Evolutionary conservation across 495 filamentous ascomycete species (phyloP).

Genomic region (Penicillium desertorum): DNA sequence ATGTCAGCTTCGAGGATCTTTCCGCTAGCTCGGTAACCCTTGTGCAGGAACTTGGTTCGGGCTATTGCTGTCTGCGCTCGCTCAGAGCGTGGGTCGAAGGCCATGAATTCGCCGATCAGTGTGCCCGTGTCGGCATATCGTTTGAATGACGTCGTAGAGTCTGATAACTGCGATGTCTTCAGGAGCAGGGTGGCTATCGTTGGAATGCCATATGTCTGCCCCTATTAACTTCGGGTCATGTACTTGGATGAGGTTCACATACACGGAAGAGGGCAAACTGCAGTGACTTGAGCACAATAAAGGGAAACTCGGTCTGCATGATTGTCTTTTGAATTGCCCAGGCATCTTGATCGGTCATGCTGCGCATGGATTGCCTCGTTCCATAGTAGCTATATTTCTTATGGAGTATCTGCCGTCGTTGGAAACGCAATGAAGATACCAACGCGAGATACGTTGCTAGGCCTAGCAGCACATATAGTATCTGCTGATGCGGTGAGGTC

Average conservation of each 20-base stretch:
- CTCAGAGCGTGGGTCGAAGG: conserved; percentile 47
- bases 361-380: conserved; percentile 48
- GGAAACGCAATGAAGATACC: conserved; percentile 44
- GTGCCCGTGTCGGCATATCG: conserved; percentile 63
- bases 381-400: conserved; percentile 43
- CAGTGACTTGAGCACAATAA: conserved; percentile 51
- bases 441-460: conserved; percentile 25
- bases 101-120: conserved; percentile 56
- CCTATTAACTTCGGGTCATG: neutral
- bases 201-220: conserved; percentile 64
- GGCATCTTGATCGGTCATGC: conserved; percentile 60
- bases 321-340: conserved; percentile 54
- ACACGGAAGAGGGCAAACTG: conserved; percentile 65
- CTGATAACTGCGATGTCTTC: conserved; percentile 56
- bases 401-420: conserved; percentile 43
- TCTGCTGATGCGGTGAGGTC: conserved; percentile 4
- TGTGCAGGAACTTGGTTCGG: conserved; percentile 67
- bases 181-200: conserved; percentile 59
- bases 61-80: conserved; percentile 55
- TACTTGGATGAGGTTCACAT: neutral
- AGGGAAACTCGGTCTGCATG: conserved; percentile 54
- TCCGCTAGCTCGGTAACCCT: conserved; percentile 53
- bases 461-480: conserved; percentile 12
- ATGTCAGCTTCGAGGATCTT: conserved; percentile 63
- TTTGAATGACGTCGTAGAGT: conserved; percentile 51